Evolutionary conservation across 306 rosid species (phyloP), one percentile per base, ranked within the genome.

Genomic region (Vigna nakashimae): DNA sequence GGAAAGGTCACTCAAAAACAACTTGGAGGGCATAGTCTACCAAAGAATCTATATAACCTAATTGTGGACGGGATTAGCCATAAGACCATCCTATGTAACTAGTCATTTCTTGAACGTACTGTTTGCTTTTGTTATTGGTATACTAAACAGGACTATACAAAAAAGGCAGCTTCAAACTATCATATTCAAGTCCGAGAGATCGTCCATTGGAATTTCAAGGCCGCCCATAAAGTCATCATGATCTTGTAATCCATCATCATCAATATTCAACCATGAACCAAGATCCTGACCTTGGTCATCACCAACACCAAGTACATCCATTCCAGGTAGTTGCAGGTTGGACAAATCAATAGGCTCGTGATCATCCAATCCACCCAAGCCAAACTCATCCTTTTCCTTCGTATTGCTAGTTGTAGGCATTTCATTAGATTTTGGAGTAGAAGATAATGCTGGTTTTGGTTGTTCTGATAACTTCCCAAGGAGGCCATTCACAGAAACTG

Each of bases 141-240:
- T 95, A 92, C 86, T 89, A 90, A 91, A 91, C 91, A 89, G 87
- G 92, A 87, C 97, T 95, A 91, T 95, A 92, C 97, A 95, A 79
- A 86, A 91, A 89, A 85, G 75, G 90, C 94, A 89, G 91, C 97
- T 87, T 92, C 92, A 96, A 84, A 91, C 94, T 89, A 93, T 88
- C 98, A 96, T 91, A 87, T 96, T 93, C 81, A 96, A 88, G 87
- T 96, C 98, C 71, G 98, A 43, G 74, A 96, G 99, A 88, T 96
- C 99, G 79, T 96, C 99, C 99, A 96, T 96, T 42, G 99, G 99
- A 85, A 96, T 96, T 86, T 93, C 98, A 85, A 96, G 99, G 81
- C 99, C 67, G n/a, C 67, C 99, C 96, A 96, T 85, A 82, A 90
- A 96, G 83, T 96, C 99, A 22, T 96, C 98, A 17, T 93, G 83